These are phyloP conservation scores for Kickxella alabastrina DNA, from an alignment of 192 early-diverging fungal species.

Conservation along the genomic window DNA sequence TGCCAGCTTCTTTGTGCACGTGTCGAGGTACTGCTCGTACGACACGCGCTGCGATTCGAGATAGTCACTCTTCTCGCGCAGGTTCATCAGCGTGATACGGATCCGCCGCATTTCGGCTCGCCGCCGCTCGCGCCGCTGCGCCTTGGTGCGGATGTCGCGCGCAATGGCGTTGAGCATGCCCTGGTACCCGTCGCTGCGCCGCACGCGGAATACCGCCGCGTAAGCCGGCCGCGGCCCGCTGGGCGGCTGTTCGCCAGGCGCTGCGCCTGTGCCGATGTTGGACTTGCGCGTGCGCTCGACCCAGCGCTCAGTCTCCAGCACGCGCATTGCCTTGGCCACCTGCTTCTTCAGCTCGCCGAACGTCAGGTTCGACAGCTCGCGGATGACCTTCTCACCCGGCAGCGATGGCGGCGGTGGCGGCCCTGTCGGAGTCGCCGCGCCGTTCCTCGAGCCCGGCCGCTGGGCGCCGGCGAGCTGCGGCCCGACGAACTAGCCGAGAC, in stretches of 20 bases:
- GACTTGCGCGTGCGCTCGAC: conserved; percentile 58
- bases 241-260: conserved; percentile 2
- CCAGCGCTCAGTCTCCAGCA: conserved; percentile 71
- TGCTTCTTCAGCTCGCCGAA: conserved; percentile 79
- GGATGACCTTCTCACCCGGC: conserved; percentile 48
- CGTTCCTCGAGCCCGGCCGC: conserved; percentile 1
- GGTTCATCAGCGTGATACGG: conserved; percentile 71
- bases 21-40: conserved; percentile 87
- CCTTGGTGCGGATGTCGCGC: conserved; percentile 88
- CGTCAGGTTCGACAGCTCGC: conserved; percentile 58
- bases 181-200: conserved; percentile 79
- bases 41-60: conserved; percentile 83
- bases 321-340: conserved; percentile 75
- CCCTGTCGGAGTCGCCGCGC: conserved; percentile 7
- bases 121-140: conserved; percentile 72
- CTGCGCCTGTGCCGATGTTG: conserved; percentile 48
- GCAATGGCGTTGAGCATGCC: conserved; percentile 91
- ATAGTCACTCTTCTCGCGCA: conserved; percentile 81
- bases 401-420: conserved; percentile 43
- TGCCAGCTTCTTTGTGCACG: conserved; percentile 82
- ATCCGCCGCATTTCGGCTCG: conserved; percentile 71
- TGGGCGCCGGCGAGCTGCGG: conserved; percentile 36
- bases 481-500: conserved; percentile 33
- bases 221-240: conserved; percentile 37
- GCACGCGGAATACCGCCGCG: conserved; percentile 47